Evolutionary conservation across 139 green algal genomes (phyloP).

Genomic region (Micractinium conductrix): DNA sequence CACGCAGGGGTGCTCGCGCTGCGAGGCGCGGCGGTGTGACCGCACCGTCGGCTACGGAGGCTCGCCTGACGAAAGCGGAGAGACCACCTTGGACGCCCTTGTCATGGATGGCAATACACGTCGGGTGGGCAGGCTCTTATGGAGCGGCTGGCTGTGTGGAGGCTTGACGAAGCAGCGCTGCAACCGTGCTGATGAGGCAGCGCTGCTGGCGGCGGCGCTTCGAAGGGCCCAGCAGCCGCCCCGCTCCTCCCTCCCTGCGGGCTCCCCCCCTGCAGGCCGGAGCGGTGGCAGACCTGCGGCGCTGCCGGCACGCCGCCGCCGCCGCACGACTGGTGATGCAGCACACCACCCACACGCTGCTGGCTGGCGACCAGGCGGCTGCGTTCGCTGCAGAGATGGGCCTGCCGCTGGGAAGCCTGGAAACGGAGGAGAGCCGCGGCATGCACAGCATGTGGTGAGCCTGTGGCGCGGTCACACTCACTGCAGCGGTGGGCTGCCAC

Average conservation of each 20-base stretch:
- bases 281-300: conserved; percentile 60
- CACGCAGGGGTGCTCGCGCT: conserved; percentile 49
- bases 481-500: not conserved
- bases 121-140: no score
- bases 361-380: conserved; percentile 64
- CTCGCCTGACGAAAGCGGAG: conserved; percentile 43
- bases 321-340: conserved; percentile 70
- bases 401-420: conserved; percentile 51
- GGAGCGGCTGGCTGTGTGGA: no score
- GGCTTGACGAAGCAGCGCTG: no score
- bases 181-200: no score
- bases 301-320: conserved; percentile 53
- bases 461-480: not conserved
- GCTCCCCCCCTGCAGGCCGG: conserved; percentile 77
- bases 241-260: no score
- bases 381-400: conserved; percentile 75
- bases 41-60: conserved; percentile 79
- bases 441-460: conserved; percentile 44
- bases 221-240: no score
- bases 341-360: conserved; percentile 68
- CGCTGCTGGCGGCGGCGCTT: no score
- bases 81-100: conserved; percentile 80
- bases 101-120: conserved; percentile 78
- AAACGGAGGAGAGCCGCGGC: conserved; percentile 43
- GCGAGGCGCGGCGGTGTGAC: conserved; percentile 73